These are phyloP conservation scores for Tetrahymena malaccensis DNA, from an alignment of 73 alveolate genomes.

Conservation along the genomic window DNA sequence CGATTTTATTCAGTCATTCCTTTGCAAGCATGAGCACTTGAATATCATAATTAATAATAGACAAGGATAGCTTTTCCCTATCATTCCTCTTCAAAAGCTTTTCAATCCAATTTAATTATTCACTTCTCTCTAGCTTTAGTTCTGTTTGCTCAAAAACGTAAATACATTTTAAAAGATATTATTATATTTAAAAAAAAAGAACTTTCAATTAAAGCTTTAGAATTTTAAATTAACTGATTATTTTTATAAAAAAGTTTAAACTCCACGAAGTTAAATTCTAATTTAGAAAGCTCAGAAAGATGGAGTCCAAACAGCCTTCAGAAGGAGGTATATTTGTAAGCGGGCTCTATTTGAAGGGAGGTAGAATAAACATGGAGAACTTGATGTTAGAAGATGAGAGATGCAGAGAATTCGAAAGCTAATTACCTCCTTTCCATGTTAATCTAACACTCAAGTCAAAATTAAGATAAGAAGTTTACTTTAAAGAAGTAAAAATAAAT, in stretches of 20 bases:
- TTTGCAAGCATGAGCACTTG: not conserved
- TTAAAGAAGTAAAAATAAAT: not conserved
- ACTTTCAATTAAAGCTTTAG: not conserved
- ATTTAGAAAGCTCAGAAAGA: not conserved
- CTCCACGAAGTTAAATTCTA: not conserved
- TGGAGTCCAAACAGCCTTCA: not conserved
- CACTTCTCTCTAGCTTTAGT: not conserved
- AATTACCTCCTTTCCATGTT: not conserved
- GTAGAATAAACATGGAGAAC: not conserved
- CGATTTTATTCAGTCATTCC: not conserved
- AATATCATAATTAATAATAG: not conserved
- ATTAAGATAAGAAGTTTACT: not conserved
- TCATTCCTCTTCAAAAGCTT: not conserved
- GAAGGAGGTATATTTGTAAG: not conserved
- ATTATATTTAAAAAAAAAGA: not conserved
- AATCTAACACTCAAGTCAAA: not conserved
- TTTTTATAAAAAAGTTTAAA: not conserved
- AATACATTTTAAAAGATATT: not conserved
- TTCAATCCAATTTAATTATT: not conserved
- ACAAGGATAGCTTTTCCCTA: not conserved
- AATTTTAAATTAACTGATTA: not conserved
- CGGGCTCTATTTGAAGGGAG: not conserved
- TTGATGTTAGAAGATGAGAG: not conserved
- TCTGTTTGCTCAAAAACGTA: not conserved
- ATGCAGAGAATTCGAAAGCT: not conserved